Conservation (phyloP, 768 basidiomycete species). For the Lactarius psammicola region DNA sequence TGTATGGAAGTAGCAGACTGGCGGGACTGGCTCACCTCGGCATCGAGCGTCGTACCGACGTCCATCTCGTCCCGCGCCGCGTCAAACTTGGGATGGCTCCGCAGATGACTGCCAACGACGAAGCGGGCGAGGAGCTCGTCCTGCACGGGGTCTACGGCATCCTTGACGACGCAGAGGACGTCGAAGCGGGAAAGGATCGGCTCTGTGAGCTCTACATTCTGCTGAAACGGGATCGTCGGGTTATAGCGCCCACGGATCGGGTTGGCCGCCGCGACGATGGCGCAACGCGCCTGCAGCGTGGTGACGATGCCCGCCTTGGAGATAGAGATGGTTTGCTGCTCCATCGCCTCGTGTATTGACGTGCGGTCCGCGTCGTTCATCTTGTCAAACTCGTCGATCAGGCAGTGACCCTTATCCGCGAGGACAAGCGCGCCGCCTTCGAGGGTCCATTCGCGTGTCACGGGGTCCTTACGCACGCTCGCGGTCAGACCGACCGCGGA, state of each 20-base stretch:
- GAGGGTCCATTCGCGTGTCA: conserved; percentile 97
- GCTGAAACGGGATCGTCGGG: conserved; percentile 95
- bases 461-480: conserved; percentile 96
- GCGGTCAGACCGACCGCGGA: conserved; percentile 98
- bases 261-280: conserved; percentile 97
- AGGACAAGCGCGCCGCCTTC: conserved; percentile 98
- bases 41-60: conserved; percentile 85
- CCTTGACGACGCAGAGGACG: conserved; percentile 96
- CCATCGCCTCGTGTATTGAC: conserved; percentile 99
- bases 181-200: conserved; percentile 98
- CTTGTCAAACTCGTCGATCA: conserved; percentile 99
- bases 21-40: conserved; percentile 63
- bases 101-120: conserved; percentile 94
- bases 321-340: conserved; percentile 98
- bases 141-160: conserved; percentile 93
- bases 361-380: conserved; percentile 99
- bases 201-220: conserved; percentile 98
- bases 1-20: background rate
- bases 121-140: conserved; percentile 96
- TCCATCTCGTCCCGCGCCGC: conserved; percentile 87
- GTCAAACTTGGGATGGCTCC: conserved; percentile 93
- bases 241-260: conserved; percentile 97
- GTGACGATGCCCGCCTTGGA: conserved; percentile 99
- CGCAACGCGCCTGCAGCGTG: conserved; percentile 95
- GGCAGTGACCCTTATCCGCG: conserved; percentile 95